These are phyloP conservation scores for Candida dubliniensis DNA, from an alignment of 1,139 yeast genomes.

Conservation along the genomic window DNA sequence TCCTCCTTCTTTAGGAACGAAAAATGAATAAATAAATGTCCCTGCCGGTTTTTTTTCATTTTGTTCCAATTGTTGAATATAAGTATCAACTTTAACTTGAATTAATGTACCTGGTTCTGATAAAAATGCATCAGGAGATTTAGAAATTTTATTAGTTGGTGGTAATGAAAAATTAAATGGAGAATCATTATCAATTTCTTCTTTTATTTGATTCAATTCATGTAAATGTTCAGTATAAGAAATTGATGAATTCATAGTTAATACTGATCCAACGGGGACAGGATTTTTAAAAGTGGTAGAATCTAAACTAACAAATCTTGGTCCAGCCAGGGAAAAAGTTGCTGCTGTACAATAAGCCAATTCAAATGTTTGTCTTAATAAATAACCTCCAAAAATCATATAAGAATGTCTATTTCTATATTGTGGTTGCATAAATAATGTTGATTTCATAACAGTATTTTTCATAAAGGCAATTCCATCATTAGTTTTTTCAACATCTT, in stretches of 20 bases:
- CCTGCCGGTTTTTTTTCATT: conserved; percentile 71
- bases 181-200: conserved; percentile 33
- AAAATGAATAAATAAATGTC: conserved; percentile 83
- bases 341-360: conserved; percentile 92
- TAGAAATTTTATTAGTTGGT: conserved; percentile 54
- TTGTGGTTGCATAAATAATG: conserved; percentile 93
- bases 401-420: conserved; percentile 91
- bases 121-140: conserved; percentile 58
- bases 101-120: conserved; percentile 82
- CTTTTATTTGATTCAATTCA: conserved; percentile 24
- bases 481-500: conserved; percentile 12
- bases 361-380: conserved; percentile 88
- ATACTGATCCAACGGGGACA: conserved; percentile 90
- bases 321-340: conserved; percentile 78
- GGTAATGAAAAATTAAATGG: conserved; percentile 54
- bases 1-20: conserved; percentile 61
- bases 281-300: conserved; percentile 91
- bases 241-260: conserved; percentile 76
- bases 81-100: conserved; percentile 85
- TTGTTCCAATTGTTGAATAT: conserved; percentile 66
- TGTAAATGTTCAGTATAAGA: conserved; percentile 80
- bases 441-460: conserved; percentile 67
- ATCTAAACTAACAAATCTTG: conserved; percentile 86
- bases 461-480: conserved; percentile 60
- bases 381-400: conserved; percentile 92